Evolutionary conservation across 1,284 basidiomycete genomes (phyloP).

Genomic region (Tylopilus sp.): DNA sequence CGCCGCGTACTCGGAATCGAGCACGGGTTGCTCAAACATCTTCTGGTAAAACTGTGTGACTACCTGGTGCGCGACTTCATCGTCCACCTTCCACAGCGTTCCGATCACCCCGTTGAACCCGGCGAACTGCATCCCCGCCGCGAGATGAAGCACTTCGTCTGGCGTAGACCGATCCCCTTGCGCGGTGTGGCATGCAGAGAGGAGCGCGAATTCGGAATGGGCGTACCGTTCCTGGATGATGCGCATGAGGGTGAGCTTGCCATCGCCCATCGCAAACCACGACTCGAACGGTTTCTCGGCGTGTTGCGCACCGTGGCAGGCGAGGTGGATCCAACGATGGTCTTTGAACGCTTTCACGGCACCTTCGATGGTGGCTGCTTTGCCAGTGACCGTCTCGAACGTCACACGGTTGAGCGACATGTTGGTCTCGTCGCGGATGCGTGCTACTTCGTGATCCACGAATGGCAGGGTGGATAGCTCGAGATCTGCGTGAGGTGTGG

Average conservation of each 20-base stretch:
- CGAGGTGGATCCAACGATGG: neutral
- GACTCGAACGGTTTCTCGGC: conserved; percentile 1
- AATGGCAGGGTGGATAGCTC: neutral
- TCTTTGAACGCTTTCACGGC: neutral
- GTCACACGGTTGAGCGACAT: neutral
- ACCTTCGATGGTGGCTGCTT: neutral
- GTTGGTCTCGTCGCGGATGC: conserved; percentile 3
- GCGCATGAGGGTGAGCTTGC: neutral
- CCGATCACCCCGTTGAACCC: neutral
- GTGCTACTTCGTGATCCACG: neutral
- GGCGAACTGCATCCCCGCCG: neutral
- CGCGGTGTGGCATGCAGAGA: conserved; percentile 6
- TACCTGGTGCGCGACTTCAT: neutral
- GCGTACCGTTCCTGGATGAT: conserved; percentile 8
- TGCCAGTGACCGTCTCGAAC: neutral
- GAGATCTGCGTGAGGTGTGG: neutral
- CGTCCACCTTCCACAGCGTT: neutral
- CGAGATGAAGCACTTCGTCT: conserved; percentile 3
- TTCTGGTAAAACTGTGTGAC: neutral
- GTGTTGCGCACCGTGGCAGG: neutral
- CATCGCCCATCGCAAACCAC: neutral
- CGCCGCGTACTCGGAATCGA: neutral
- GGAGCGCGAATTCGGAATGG: neutral
- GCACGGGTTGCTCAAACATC: neutral
- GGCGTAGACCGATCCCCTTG: conserved; percentile 2